Conservation (phyloP, 345 rosid genomes). For the Populus davidiana region DNA sequence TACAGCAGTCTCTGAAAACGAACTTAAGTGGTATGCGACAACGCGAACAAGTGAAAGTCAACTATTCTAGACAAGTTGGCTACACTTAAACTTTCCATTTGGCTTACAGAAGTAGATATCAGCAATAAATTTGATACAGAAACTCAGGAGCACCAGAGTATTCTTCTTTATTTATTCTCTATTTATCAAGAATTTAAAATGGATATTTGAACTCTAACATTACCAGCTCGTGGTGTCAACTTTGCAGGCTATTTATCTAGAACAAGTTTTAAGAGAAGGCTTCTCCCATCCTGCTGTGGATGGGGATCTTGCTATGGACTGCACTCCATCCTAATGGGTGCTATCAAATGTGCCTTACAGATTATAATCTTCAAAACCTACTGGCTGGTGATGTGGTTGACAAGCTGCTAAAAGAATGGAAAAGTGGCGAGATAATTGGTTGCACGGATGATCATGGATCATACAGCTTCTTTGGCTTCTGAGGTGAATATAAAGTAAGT, state of each 20-base stretch:
- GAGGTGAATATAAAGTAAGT: constrained; percentile 57
- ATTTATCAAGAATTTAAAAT: not conserved
- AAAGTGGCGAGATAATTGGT: constrained; percentile 34
- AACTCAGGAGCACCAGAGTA: constrained; percentile 44
- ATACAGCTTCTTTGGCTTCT: constrained; percentile 55
- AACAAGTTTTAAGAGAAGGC: constrained; percentile 79
- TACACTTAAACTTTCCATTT: constrained; percentile 61
- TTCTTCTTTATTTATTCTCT: not conserved
- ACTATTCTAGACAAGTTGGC: constrained; percentile 74
- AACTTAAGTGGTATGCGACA: constrained; percentile 90
- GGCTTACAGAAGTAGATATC: constrained; percentile 89
- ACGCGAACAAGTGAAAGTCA: constrained; percentile 53
- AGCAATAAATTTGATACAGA: constrained; percentile 36
- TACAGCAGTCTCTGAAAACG: constrained; percentile 83
- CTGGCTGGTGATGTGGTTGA: constrained; percentile 78
- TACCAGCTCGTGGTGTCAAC: not conserved
- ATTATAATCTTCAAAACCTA: constrained; percentile 47
- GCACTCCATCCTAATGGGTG: constrained; percentile 78
- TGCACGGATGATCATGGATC: constrained; percentile 59
- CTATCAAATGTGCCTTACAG: constrained; percentile 81
- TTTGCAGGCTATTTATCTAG: constrained; percentile 55
- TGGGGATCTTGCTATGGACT: constrained; percentile 85
- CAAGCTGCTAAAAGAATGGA: constrained; percentile 57
- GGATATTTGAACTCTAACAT: not conserved
- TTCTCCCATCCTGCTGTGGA: constrained; percentile 75